Evolutionary conservation across 169 alveolate species (phyloP).

Genomic region (Plasmodium relictum): DNA sequence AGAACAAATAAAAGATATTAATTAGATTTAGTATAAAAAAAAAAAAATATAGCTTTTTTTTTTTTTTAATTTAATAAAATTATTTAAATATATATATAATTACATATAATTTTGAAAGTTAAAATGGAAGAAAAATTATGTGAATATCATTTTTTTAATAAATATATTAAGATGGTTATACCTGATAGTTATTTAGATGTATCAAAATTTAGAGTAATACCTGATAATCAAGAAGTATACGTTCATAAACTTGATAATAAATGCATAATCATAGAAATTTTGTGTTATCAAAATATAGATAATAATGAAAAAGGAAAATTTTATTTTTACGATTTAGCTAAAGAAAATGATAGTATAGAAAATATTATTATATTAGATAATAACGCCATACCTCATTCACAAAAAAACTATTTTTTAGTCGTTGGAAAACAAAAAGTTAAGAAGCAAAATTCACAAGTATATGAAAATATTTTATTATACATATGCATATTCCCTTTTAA

Average conservation of each 20-base stretch:
- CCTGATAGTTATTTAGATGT: slow-evolving; percentile 49
- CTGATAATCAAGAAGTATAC: slow-evolving; percentile 77
- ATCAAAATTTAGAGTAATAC: slow-evolving; percentile 39
- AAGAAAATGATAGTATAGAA: slow-evolving; percentile 49
- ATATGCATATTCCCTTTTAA: slow-evolving; percentile 39
- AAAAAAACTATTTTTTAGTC: slow-evolving; percentile 28
- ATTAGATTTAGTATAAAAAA: too few relatives aligned
- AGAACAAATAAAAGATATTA: too few relatives aligned
- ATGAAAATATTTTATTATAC: slow-evolving; percentile 35
- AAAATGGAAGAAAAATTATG: slow-evolving; percentile 33
- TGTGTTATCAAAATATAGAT: slow-evolving; percentile 37
- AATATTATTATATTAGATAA: slow-evolving; percentile 42
- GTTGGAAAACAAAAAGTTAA: slow-evolving; percentile 69
- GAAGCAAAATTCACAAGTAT: slow-evolving; percentile 10
- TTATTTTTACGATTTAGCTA: slow-evolving; percentile 73
- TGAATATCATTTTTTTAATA: slow-evolving; percentile 40
- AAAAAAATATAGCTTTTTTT: too few relatives aligned
- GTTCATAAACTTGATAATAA: slow-evolving; percentile 55
- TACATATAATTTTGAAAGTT: not conserved
- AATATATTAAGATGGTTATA: slow-evolving; percentile 51
- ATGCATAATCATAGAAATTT: slow-evolving; percentile 50
- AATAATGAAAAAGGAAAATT: slow-evolving; percentile 49
- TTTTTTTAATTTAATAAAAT: not conserved
- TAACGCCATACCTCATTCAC: slow-evolving; percentile 25
- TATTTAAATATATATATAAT: not conserved